Evolutionary conservation across 805 yeast species (phyloP).

Genomic region (Metschnikowia borealis): DNA sequence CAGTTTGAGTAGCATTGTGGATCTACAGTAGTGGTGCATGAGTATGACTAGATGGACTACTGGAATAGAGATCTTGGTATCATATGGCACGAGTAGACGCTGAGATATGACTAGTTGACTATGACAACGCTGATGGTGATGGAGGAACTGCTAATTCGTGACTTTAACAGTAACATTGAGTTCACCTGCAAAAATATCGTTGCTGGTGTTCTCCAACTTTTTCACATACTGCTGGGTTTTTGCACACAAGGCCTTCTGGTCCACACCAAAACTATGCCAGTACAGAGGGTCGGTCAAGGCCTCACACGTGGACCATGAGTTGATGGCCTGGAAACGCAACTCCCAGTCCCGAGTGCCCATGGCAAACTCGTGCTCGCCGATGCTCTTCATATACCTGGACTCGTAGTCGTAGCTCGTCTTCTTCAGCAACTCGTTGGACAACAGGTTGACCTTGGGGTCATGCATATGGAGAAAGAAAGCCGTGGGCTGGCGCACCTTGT

Average conservation of each 20-base stretch:
- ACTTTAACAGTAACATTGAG: neutral
- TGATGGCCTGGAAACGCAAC: conserved; percentile 28
- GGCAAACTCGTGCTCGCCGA: conserved; percentile 15
- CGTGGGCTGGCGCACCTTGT: conserved; percentile 16
- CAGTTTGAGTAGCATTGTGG: no score
- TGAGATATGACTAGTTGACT: no score
- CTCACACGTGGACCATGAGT: conserved; percentile 30
- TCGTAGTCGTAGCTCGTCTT: conserved; percentile 18
- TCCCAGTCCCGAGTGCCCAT: conserved; percentile 31
- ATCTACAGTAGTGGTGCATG: no score
- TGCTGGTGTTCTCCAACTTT: conserved; percentile 9
- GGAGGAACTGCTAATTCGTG: no score
- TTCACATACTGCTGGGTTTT: conserved; percentile 9
- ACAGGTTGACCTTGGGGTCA: conserved; percentile 31
- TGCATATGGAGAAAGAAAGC: conserved; percentile 31
- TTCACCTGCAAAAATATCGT: conserved; percentile 7
- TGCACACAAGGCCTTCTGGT: conserved; percentile 14
- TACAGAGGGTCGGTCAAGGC: conserved; percentile 20
- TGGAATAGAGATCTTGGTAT: no score
- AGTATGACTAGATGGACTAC: no score
- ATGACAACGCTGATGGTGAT: no score
- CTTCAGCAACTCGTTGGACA: conserved; percentile 17
- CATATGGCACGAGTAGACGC: no score
- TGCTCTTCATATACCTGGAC: conserved; percentile 23
- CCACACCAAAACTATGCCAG: conserved; percentile 20